phyloP scores from a whole-genome alignment of 176 grass and related monocot genomes.

The Chrysopogon serrulatus region DNA sequence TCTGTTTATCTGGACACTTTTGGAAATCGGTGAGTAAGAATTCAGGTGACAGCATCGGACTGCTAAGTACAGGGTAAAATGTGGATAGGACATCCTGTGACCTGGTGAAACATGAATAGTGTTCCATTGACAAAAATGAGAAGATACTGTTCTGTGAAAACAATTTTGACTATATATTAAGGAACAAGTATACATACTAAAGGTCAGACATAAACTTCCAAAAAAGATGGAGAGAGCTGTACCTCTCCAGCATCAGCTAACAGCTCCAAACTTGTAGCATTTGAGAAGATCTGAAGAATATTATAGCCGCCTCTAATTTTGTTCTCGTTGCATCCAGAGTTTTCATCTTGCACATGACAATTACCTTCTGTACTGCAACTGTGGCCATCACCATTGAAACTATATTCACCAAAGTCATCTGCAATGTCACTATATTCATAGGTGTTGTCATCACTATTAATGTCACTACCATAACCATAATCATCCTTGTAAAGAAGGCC shows the following conservation, averaged over 20 bases:
- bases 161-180: neutral
- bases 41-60: neutral
- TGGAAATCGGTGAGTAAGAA: neutral
- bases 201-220: neutral
- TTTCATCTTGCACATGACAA: neutral
- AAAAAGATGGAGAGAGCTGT: neutral
- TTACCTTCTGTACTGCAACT: neutral
- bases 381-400: neutral
- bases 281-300: neutral
- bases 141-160: neutral
- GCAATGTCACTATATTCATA: conserved; percentile 19
- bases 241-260: conserved; percentile 19
- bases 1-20: neutral
- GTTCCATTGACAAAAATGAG: neutral
- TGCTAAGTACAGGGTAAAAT: neutral
- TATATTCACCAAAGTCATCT: neutral
- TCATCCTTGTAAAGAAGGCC: neutral
- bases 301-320: conserved; percentile 13
- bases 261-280: conserved; percentile 30
- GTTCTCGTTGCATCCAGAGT: neutral
- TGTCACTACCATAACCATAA: conserved; percentile 11
- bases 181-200: neutral
- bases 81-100: neutral
- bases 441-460: conserved; percentile 17
- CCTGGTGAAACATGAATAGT: neutral